These are phyloP conservation scores for Acer campestre DNA, from an alignment of 345 rosid species.

Conservation along the genomic window DNA sequence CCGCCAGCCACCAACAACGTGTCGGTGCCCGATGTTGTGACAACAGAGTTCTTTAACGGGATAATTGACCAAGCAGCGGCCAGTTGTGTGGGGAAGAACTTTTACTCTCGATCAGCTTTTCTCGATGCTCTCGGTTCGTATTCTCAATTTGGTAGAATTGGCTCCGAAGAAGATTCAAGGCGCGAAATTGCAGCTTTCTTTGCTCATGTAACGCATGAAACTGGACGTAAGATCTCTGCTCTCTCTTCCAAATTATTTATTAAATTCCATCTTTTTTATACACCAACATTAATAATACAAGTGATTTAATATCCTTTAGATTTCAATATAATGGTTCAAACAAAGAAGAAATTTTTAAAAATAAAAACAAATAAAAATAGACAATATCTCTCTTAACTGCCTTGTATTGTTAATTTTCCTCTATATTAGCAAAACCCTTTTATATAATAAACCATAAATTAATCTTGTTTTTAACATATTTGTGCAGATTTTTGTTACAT, in stretches of 20 bases:
- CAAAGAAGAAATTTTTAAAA: too few species aligned
- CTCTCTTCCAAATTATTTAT: neutral
- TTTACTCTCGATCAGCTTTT: conserved; percentile 62
- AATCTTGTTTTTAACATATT: conserved; percentile 1
- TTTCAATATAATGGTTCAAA: too few species aligned
- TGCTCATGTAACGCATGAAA: conserved; percentile 83
- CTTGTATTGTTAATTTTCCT: too few species aligned
- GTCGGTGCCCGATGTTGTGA: conserved; percentile 45
- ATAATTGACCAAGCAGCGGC: conserved; percentile 51
- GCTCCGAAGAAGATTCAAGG: conserved; percentile 49
- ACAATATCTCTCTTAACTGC: too few species aligned
- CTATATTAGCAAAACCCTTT: too few species aligned
- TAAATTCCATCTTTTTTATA: too few species aligned
- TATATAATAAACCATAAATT: too few species aligned
- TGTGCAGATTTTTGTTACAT: conserved; percentile 62
- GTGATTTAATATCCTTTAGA: too few species aligned
- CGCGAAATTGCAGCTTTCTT: conserved; percentile 85
- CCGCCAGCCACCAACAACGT: conserved; percentile 39
- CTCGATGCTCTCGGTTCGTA: conserved; percentile 48
- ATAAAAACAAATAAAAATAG: too few species aligned
- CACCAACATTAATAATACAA: too few species aligned
- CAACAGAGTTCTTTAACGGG: conserved; percentile 52
- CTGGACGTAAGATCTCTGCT: conserved; percentile 59
- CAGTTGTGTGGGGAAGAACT: conserved; percentile 55
- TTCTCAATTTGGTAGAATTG: conserved; percentile 56